Evolutionary conservation across 164 flowering plant species (phyloP).

Genomic region (Liquidambar formosana): DNA sequence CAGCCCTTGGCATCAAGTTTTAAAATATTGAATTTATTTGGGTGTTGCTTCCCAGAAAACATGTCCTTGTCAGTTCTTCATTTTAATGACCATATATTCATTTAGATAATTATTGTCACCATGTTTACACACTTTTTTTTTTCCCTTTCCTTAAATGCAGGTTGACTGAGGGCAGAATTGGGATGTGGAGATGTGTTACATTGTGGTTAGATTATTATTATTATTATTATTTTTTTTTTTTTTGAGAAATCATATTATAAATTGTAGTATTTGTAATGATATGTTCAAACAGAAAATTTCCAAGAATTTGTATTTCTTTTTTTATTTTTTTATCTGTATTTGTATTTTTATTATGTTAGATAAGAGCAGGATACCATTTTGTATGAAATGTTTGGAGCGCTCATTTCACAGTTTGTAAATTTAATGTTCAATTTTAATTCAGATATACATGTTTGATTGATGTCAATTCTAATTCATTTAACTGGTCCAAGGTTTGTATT

Average conservation of each 20-base stretch:
- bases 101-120: no score
- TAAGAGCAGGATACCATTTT: background rate
- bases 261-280: slow-evolving; percentile 8
- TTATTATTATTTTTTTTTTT: no score
- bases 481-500: background rate
- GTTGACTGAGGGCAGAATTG: background rate
- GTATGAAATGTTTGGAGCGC: background rate
- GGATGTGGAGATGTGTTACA: background rate
- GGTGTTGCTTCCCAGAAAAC: no score
- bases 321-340: no score
- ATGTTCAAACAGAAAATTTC: slow-evolving; percentile 6
- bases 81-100: no score
- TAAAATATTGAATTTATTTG: no score
- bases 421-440: background rate
- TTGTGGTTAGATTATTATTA: background rate
- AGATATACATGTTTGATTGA: background rate
- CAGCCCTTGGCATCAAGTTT: no score
- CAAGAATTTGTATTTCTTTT: background rate
- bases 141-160: background rate
- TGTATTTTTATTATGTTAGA: background rate
- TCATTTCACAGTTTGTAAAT: background rate
- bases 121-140: no score
- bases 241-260: no score
- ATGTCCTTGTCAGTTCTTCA: no score
- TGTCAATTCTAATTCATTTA: background rate